Evolutionary conservation across 1,139 yeast species (phyloP).

Genomic region (Saccharomyces hybrid): DNA sequence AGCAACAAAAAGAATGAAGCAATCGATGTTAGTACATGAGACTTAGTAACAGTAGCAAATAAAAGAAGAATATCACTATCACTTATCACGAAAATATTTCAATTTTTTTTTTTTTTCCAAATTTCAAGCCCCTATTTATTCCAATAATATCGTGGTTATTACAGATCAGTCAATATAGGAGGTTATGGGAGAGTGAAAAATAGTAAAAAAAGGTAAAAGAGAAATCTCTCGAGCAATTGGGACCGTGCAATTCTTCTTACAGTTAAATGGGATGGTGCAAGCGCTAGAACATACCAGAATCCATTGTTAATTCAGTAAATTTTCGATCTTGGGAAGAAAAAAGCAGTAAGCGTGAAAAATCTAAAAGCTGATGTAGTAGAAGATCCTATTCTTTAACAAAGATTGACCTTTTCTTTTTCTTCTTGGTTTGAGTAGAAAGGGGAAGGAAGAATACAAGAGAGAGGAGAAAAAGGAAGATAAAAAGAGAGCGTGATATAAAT

Average conservation of each 20-base stretch:
- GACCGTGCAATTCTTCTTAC: not conserved
- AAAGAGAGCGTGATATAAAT: constrained; percentile 1
- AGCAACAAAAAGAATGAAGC: not conserved
- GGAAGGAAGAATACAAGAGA: not conserved
- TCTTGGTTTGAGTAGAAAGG: not conserved
- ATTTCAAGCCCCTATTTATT: not conserved
- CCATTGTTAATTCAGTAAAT: constrained; percentile 13
- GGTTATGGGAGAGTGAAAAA: not conserved
- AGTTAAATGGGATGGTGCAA: not conserved
- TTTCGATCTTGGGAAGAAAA: not conserved
- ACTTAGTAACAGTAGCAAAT: not conserved
- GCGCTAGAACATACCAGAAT: constrained; percentile 20
- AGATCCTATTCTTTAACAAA: not conserved
- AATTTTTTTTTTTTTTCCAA: not conserved
- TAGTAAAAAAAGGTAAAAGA: not conserved
- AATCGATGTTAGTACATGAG: not conserved
- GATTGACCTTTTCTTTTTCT: not conserved
- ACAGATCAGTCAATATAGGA: not conserved
- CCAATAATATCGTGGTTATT: not conserved
- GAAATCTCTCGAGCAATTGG: not conserved
- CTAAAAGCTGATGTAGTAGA: not conserved
- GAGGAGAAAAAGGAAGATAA: not conserved
- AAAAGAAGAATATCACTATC: not conserved
- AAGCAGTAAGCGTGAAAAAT: not conserved
- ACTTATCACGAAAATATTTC: not conserved